Conservation (phyloP, 768 basidiomycete species). For the Naematelia encephala region DNA sequence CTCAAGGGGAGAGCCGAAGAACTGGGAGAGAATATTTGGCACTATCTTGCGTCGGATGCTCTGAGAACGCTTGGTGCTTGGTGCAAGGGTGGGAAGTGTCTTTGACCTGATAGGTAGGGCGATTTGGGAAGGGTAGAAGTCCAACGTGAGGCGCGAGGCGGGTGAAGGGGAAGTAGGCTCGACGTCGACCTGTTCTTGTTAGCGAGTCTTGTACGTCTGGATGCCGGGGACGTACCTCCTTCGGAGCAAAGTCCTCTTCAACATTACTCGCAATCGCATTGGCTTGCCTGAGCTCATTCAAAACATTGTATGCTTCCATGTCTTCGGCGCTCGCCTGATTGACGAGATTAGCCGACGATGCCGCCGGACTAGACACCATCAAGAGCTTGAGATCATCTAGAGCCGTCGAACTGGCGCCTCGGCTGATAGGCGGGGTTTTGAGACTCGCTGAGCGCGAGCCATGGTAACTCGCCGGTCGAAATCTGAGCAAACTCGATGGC, state of each 20-base stretch:
- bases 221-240: not conserved
- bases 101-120: not conserved
- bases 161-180: conserved; percentile 3
- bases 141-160: not conserved
- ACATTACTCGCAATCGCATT: not conserved
- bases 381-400: not conserved
- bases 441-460: not conserved
- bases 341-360: not conserved
- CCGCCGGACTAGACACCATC: not conserved
- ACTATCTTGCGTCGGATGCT: conserved; percentile 10
- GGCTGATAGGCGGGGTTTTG: not conserved
- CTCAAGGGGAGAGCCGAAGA: conserved; percentile 3
- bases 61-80: not conserved
- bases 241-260: not conserved
- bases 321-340: not conserved
- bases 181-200: not conserved
- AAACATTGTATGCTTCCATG: not conserved
- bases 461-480: conserved; percentile 1
- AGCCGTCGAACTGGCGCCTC: not conserved
- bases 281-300: too few species aligned
- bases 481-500: not conserved
- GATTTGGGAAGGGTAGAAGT: not conserved
- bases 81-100: not conserved
- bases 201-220: conserved; percentile 1
- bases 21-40: conserved; percentile 12